Evolutionary conservation across 2,329 filamentous ascomycete species (phyloP), one percentile per base, ranked within the genome.

Genomic region (Calonectria pauciramosa): DNA sequence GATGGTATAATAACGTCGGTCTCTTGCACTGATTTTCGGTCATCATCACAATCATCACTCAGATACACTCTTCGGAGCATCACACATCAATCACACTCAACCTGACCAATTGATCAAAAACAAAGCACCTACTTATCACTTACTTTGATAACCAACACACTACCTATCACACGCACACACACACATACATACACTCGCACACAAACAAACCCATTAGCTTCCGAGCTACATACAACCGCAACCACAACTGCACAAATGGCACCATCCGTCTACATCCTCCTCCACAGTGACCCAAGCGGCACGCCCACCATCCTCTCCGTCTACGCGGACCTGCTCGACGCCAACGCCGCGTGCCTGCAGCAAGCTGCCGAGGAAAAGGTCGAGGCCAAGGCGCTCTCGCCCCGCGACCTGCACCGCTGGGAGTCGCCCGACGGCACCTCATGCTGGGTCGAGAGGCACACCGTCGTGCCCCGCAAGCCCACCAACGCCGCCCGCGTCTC

Each of bases 401-500:
- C 79, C 71, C 34, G 71, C 67, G 64, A 83, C 70, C 85, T 84
- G 7, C 59, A 83, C 59, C 77, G 84, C 69, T 86, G 85, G 85
- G 80, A 84, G 23, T 81, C 82, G 23, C 77, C 83, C 9, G 84
- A 85, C 28, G 85, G 85, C 6, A 77, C 78, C 52, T 76, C 82
- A 13, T 85, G 82, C 68, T 86, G 85, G 85, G 85, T 86, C 36
- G 85, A 86, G 80, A 73, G 78, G 49, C 85, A 86, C 67, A 75
- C 70, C 18, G 80, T 86, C 26, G 78, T 76, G 26, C 74, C 71
- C 26, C 75, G 75, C 64, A 79, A 81, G 71, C 54, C 41, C 1
- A 71, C 70, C 30, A 51, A 68, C 14, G 41, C 73, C 18, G 70
- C 52, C 28, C 23, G 68, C 68, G 44, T 64, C 74, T 70, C 70